phyloP scores from a whole-genome alignment of 1,284 basidiomycete species.

The Anthracocystis walkeri region DNA sequence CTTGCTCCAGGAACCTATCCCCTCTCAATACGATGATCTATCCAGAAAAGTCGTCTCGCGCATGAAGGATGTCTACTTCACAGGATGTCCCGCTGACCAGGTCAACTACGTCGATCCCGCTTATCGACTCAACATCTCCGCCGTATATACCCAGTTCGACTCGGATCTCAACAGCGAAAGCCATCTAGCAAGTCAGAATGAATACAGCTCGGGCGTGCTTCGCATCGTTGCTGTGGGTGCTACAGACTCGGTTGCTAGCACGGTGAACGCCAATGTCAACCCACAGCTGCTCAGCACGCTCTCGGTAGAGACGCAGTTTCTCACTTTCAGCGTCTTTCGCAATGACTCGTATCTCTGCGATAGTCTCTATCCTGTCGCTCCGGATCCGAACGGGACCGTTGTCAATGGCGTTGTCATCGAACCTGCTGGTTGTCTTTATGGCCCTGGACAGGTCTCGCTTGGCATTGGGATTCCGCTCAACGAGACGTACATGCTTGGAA shows the following conservation, averaged over 20 bases:
- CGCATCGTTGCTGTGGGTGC: conserved; percentile 59
- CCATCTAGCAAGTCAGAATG: conserved; percentile 23
- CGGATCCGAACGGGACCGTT: conserved; percentile 52
- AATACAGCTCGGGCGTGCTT: conserved; percentile 41
- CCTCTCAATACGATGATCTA: conserved; percentile 26
- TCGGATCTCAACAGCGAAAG: conserved; percentile 16
- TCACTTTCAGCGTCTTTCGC: conserved; percentile 59
- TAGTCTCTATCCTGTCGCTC: conserved; percentile 51
- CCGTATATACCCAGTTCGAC: conserved; percentile 64
- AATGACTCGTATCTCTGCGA: conserved; percentile 64
- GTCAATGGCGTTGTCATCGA: conserved; percentile 37
- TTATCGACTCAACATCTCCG: conserved; percentile 63
- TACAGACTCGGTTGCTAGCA: conserved; percentile 40
- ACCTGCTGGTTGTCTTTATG: conserved; percentile 57
- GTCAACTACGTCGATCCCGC: conserved; percentile 46
- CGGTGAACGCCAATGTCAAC: conserved; percentile 35
- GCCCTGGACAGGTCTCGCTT: conserved; percentile 81
- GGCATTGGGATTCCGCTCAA: conserved; percentile 80
- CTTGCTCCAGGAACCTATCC: conserved; percentile 46
- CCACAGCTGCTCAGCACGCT: conserved; percentile 53
- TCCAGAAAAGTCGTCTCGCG: conserved; percentile 23
- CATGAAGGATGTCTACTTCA: conserved; percentile 56
- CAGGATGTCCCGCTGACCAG: conserved; percentile 46
- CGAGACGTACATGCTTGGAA: conserved; percentile 80
- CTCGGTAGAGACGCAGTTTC: conserved; percentile 52